Base-by-base conservation (phyloP, 768 basidiomycete genomes). In the Termitomyces sp. region DNA sequence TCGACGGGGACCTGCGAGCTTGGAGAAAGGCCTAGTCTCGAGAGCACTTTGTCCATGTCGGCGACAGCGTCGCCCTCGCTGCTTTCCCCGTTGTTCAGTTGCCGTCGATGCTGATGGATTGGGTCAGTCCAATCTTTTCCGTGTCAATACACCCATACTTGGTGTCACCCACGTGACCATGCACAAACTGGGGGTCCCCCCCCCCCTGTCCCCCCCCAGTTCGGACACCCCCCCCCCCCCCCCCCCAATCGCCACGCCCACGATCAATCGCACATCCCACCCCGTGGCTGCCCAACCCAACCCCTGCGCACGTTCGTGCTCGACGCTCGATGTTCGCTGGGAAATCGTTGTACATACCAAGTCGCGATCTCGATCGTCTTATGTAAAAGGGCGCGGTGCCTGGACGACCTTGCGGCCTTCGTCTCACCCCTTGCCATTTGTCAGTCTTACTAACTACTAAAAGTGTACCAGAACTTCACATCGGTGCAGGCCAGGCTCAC, bases 331-430 rank as follows among this genome's bases (percentile, higher is more conserved):
- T 10, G 11, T 33, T 33, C 33, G 21, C 30, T 26, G 23, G n/a
- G n/a, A n/a, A n/a, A n/a, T n/a, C n/a, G n/a, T n/a, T n/a, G n/a
- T n/a, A n/a, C n/a, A n/a, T n/a, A n/a, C n/a, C n/a, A n/a, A n/a
- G n/a, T n/a, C n/a, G n/a, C n/a, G n/a, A n/a, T 61, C 60, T 61
- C 60, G 57, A 61, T 61, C 54, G 15, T 9, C 5, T 60, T 61
- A 61, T 33, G 33, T 61, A 58, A 61, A 54, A 17, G 33, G 8
- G 0, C 12, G 17, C 12, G 17, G 60, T 61, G 54, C 60, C 60
- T 61, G 60, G 28, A 26, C 41, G 19, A 40, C 38, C 33, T 55
- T 42, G 9, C 17, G 10, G 17, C n/a, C 5, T 3, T 7, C 14
- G 42, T 31, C 45, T 30, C 26, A 15, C 31, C 23, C 33, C 5